Percentiles rank a stretch among this genome's conserved stretches.
Evolutionary conservation across 306 rosid genomes (phyloP).

Genomic region (Sophora flavescens): DNA sequence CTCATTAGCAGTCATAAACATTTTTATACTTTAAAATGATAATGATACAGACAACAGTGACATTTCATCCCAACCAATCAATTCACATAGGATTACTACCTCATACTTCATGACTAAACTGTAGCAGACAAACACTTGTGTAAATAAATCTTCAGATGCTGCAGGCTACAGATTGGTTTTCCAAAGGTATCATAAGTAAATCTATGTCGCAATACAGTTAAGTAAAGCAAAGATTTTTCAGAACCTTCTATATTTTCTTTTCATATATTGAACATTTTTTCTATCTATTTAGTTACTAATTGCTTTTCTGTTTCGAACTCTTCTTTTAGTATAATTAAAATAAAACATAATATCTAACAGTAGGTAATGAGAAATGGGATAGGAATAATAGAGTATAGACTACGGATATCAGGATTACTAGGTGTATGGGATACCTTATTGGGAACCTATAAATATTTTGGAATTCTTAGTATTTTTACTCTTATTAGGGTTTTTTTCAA

Average conservation of each 20-base stretch:
- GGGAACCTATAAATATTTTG: slow-evolving; percentile 6
- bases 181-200: not conserved
- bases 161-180: not conserved
- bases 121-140: no score
- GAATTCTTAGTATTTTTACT: not conserved
- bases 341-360: slow-evolving; percentile 6
- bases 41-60: slow-evolving; percentile 3
- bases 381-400: not conserved
- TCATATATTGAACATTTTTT: not conserved
- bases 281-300: not conserved
- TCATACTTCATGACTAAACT: no score
- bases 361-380: not conserved
- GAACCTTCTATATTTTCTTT: not conserved
- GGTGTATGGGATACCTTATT: not conserved
- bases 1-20: not conserved
- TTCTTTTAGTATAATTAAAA: not conserved
- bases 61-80: slow-evolving; percentile 10
- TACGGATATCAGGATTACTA: not conserved
- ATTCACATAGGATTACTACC: not conserved
- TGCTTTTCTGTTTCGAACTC: slow-evolving; percentile 11
- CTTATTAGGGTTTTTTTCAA: not conserved
- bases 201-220: not conserved
- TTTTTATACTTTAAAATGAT: not conserved
- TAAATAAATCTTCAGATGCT: slow-evolving; percentile 19
- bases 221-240: slow-evolving; percentile 29